These are phyloP conservation scores for Fraxinus cuspidata DNA, from an alignment of 257 asterid species.

Conservation along the genomic window DNA sequence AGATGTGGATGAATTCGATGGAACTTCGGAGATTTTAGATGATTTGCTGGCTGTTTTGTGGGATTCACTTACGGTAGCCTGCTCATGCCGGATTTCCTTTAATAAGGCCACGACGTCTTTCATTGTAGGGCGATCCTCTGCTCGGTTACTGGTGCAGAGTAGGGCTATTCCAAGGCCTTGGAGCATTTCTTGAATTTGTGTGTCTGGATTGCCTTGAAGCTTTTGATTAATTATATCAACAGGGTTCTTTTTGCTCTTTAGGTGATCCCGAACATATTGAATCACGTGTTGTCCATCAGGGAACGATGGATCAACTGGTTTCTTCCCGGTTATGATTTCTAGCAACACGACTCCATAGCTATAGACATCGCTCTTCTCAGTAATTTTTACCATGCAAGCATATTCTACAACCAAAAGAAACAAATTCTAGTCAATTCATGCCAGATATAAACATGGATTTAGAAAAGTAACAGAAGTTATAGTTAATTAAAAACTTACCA, in stretches of 20 bases:
- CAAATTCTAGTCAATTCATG: constrained; percentile 15
- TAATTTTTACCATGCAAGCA: constrained; percentile 64
- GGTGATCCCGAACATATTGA: constrained; percentile 71
- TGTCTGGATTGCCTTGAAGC: constrained; percentile 70
- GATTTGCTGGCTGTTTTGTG: constrained; percentile 44
- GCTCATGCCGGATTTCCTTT: constrained; percentile 66
- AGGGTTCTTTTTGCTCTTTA: constrained; percentile 60
- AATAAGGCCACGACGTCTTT: constrained; percentile 77
- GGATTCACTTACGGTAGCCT: constrained; percentile 34
- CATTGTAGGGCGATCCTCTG: constrained; percentile 76
- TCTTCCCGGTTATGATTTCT: constrained; percentile 70
- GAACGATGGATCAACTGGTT: constrained; percentile 71
- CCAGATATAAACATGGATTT: constrained; percentile 6
- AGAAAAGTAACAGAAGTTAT: background rate
- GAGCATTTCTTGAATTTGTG: constrained; percentile 84
- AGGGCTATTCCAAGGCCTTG: constrained; percentile 84
- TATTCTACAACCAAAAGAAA: constrained; percentile 48
- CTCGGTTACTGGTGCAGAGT: constrained; percentile 72
- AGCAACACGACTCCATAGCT: constrained; percentile 78
- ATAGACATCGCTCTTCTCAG: constrained; percentile 73
- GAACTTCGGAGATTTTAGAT: constrained; percentile 28
- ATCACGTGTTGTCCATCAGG: constrained; percentile 70
- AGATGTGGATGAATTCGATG: constrained; percentile 46
- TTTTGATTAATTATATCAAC: constrained; percentile 57
- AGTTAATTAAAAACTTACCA: constrained; percentile 40